Evolutionary conservation across 2,329 filamentous ascomycete genomes (phyloP), one percentile per base, ranked within the genome.

Genomic region (Phaeosphaeriaceae sp.): DNA sequence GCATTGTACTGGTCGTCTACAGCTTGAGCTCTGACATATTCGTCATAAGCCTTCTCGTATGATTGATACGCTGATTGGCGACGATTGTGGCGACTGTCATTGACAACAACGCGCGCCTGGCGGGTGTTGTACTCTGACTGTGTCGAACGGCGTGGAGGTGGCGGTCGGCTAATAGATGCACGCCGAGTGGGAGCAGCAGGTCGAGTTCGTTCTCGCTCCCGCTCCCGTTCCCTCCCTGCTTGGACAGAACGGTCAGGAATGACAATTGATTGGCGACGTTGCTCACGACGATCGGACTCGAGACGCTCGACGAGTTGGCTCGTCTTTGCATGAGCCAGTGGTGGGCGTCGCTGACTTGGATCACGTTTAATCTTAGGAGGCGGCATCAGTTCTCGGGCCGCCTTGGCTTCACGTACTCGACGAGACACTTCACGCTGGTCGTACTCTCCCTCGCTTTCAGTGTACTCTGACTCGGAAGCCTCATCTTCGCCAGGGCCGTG

Each of bases 61-160:
- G 63, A 63, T 44, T 73, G 69, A 49, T 71, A 69, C 5, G 35
- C 35, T 17, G 71, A 73, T 56, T 70, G 66, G 35, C 74, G 75
- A 5, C 69, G 66, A 13, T 59, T 62, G 15, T 64, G 46, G 52
- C 60, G 68, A 5, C 67, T 55, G 50, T 63, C 60, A 48, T 77
- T 74, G 22, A 78, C 72, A 35, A 70, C 53, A 11, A 77, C 63
- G 24, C 63, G 67, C 8, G 69, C 68, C 40, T 59, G 55, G 3
- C 64, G 65, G 19, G 67, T 68, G 24, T 70, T 65, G 43, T 71
- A 73, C 15, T 68, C 65, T 11, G 74, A 75, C 26, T 69, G 72
- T 2, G 73, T 66, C 51, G 77, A 76, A 19, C 74, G 75, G 2
- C 70, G 57, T 24, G 71, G 77, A 22, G 78, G 61, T 4, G 76